A percentile compares a stretch with the other conserved stretches of the same genome.
Conservation (phyloP, 345 rosid species). For the Linum usitatissimum region DNA sequence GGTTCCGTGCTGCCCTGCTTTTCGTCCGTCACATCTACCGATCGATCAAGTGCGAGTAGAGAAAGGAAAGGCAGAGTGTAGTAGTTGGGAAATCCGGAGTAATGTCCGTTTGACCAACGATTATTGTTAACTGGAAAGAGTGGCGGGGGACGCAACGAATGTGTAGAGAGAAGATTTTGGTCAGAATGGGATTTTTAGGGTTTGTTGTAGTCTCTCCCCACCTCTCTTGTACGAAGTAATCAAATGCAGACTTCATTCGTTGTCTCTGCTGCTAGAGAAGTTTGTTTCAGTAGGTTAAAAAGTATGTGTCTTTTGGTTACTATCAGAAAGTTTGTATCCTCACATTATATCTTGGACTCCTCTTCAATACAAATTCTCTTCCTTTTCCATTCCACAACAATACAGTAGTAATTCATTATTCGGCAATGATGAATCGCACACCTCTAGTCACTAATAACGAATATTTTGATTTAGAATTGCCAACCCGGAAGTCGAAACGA, state of each 20-base stretch:
- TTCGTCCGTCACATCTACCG: conserved; percentile 71
- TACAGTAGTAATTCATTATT: too few relatives aligned
- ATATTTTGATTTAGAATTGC: too few relatives aligned
- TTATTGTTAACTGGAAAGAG: background rate
- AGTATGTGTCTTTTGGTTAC: background rate
- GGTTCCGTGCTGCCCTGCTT: conserved; percentile 64
- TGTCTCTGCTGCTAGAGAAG: background rate
- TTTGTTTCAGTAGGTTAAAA: background rate
- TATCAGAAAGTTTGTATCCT: background rate
- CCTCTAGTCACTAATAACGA: too few relatives aligned
- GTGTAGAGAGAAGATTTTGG: background rate
- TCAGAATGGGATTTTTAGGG: background rate
- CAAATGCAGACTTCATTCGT: background rate
- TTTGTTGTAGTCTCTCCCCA: background rate
- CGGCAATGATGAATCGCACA: too few relatives aligned
- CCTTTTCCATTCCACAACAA: too few relatives aligned
- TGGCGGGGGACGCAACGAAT: background rate
- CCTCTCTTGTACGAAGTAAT: background rate
- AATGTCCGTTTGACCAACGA: background rate
- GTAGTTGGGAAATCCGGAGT: background rate
- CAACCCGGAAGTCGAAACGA: background rate
- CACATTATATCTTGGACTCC: background rate
- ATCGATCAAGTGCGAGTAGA: conserved; percentile 72
- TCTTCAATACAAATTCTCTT: too few relatives aligned
- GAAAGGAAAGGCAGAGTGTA: background rate